Evolutionary conservation across 306 rosid genomes (phyloP).

Genomic region (Lathyrus tuberosus): DNA sequence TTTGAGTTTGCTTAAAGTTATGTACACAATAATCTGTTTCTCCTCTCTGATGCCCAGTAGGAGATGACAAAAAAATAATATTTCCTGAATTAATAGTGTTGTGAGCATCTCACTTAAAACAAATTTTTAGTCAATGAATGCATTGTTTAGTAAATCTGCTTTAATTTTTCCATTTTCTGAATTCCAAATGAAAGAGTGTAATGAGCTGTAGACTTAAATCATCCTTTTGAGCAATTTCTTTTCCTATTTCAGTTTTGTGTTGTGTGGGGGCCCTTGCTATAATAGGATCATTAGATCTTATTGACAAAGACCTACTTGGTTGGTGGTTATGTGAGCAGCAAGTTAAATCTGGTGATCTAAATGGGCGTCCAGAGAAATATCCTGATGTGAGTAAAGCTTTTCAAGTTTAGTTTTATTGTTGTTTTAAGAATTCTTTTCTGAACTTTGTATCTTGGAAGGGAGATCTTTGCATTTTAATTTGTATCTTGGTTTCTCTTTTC

Average conservation of each 20-base stretch:
- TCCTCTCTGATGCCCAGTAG: neutral
- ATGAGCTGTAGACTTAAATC: conserved; percentile 24
- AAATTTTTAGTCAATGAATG: neutral
- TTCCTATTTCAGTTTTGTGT: conserved; percentile 74
- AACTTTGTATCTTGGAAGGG: too few species aligned
- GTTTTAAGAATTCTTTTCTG: too few species aligned
- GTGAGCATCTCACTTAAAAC: neutral
- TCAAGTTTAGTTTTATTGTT: conserved; percentile 12
- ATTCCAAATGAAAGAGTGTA: conserved; percentile 29
- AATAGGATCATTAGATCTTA: conserved; percentile 75
- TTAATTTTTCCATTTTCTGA: conserved; percentile 28
- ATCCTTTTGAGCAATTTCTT: neutral
- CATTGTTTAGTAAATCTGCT: neutral
- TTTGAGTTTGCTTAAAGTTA: neutral
- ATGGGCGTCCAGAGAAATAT: conserved; percentile 90
- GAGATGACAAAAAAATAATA: conserved; percentile 1
- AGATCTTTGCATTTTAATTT: too few species aligned
- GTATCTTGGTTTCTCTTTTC: too few species aligned
- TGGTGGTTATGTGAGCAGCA: conserved; percentile 98
- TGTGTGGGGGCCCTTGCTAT: conserved; percentile 94
- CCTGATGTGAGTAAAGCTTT: conserved; percentile 64
- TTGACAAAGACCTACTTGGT: conserved; percentile 88
- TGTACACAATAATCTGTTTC: conserved; percentile 2
- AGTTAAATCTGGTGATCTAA: conserved; percentile 90
- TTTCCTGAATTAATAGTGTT: conserved; percentile 1